A percentile compares a stretch with the other conserved stretches of the same genome.
Conservation (phyloP, 176 grass and related monocot genomes). For the Themeda triandra region DNA sequence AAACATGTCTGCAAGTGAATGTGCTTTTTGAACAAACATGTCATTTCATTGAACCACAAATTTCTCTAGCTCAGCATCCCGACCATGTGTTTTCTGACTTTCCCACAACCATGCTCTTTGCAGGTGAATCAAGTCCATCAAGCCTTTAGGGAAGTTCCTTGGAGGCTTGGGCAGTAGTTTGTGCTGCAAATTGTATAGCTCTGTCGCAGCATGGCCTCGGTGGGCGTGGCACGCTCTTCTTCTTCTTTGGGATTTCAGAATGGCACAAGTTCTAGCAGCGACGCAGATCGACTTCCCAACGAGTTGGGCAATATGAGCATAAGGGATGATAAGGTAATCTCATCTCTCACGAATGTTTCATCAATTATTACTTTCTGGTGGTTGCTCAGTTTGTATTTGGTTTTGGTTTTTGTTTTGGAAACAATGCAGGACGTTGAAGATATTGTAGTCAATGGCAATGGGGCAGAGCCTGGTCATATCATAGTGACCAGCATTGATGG, state of each 20-base stretch:
- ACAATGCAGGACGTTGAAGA: constrained; percentile 65
- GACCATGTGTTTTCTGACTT: not conserved
- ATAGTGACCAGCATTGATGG: constrained; percentile 89
- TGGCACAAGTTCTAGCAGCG: constrained; percentile 29
- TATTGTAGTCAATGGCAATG: constrained; percentile 74
- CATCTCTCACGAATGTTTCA: not conserved
- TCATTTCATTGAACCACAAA: not conserved
- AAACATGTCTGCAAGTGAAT: not conserved
- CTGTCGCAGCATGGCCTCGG: constrained; percentile 57
- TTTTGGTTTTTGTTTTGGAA: not conserved
- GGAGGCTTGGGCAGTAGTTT: not conserved
- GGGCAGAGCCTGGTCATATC: constrained; percentile 81
- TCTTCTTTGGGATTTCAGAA: constrained; percentile 54
- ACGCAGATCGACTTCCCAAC: constrained; percentile 47
- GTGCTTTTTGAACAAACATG: not conserved
- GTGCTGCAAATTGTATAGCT: not conserved
- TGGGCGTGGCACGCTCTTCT: constrained; percentile 36
- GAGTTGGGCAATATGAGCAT: constrained; percentile 75
- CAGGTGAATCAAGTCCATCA: constrained; percentile 28
- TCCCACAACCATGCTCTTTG: not conserved
- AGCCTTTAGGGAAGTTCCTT: not conserved
- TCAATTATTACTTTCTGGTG: not conserved
- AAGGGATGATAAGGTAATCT: constrained; percentile 80
- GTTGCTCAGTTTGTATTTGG: not conserved
- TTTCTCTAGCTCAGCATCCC: not conserved